Evolutionary conservation across 495 filamentous ascomycete species (phyloP), one percentile per base, ranked within the genome.

Genomic region (Echria macrotheca): DNA sequence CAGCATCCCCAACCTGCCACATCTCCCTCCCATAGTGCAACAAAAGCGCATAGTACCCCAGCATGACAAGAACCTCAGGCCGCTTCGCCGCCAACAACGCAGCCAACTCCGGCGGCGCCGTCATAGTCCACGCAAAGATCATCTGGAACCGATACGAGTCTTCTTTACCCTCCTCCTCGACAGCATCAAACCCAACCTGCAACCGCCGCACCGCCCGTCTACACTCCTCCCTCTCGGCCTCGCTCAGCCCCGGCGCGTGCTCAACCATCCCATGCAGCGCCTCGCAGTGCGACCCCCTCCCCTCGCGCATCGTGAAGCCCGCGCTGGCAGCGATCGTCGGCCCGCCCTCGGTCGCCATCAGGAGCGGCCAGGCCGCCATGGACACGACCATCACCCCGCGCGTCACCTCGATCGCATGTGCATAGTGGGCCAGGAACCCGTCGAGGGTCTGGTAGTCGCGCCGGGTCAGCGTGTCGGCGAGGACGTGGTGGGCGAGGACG

Each of bases 401-500:
- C 5, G 64, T 12, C 3, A 47, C 31, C 1, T 53, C 48, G 18
- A 64, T 50, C 15, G 60, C 64, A 9, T 47, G n/a, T n/a, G n/a
- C n/a, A n/a, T n/a, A n/a, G n/a, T n/a, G n/a, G n/a, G n/a, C 42
- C 11, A 22, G n/a, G 4, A 25, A 21, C 2, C 35, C 57, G 15
- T 47, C 37, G 4, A 47, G 29, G 21, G 49, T 21, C 8, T 56
- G 51, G 0, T 19, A n/a, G 0, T 41, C 41, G 6, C 59, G 28
- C 1, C 29, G 19, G 5, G 35, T 10, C 5, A 19, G 19, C 8
- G 58, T 59, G 38, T 80, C 72, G 58, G 61, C 74, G 25, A 82
- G 69, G 22, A 68, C 57, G 31, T 78, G 72, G 10, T 74, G 43
- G 0, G 71, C 75, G 0, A 79, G 39, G 7, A 70, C 8, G 1